Evolutionary conservation across 495 filamentous ascomycete species (phyloP), one percentile per base, ranked within the genome.

Genomic region (Penicillium malachiteum): DNA sequence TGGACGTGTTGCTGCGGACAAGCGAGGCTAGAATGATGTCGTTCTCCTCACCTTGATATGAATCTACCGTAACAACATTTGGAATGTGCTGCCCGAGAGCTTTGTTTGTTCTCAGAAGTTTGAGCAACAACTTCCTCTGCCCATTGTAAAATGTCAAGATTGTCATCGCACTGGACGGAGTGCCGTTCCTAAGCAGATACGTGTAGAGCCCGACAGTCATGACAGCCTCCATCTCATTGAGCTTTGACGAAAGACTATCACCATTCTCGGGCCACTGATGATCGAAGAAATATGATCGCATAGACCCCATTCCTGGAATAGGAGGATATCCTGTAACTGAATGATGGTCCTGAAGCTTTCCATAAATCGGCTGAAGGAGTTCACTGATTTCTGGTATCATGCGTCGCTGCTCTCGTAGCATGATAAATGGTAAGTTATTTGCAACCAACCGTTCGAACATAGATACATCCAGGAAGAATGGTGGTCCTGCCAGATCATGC

Each of bases 41-140:
- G 60, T 97, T 97, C 61, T 97, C 92, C 65, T 97, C 91, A 30
- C 93, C 93, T 65, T 97, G 94, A 67, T 93, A 97, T 0, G 89
- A 92, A 63, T 97, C 94, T 0, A 97, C 90, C 0, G 94, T 97
- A 38, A 78, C 80, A 1, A 97, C 84, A 21, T 89, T 91, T 61
- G 88, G 79, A 34, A 69, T 65, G 0, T 59, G 49, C 7, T 70
- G 72, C 53, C 69, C 64, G 1, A 91, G 72, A 45, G 81, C 77
- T 0, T 66, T 56, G 43, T 85, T 76, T 16, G 56, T 69, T 41
- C 70, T 81, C 43, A 92, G 65, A 2, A 72, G 62, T 33, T 67
- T 76, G 0, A 85, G 57, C 8, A 96, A 72, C 4, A 74, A 66
- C 60, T 89, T 88, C 38, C 85, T 79, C 60, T 98, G 93, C 12